Base-by-base conservation (phyloP, 805 yeast species). In the Candida hispaniensis region DNA sequence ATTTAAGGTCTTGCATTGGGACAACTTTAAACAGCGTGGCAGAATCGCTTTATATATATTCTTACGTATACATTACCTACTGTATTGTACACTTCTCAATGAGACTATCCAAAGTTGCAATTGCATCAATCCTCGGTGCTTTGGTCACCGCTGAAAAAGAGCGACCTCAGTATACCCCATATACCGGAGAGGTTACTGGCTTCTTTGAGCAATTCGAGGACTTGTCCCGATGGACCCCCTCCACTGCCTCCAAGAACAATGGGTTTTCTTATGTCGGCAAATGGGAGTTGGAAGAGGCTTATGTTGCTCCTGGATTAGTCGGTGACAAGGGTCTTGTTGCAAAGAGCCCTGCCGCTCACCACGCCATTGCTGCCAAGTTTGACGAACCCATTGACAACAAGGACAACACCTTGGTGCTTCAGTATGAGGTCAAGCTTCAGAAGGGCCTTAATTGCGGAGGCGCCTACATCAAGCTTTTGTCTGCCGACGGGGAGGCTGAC, bases 391-490 rank as follows among this genome's bases (percentile, higher is more conserved):
- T 85, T 39, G 67, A 69, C 51, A 77, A 75, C 55, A 68, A 62
- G 7, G 67, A 66, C 45, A 63, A 72, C 39, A 74, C 82, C 10
- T 62, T 86, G 43, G 94, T 86, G 7, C 59, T 83, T 25, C 96
- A 86, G 59, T 86, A 82, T 56, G 96, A 86, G 57, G 80, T 82
- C 38, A 85, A 85, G 59, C 58, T 76, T 25, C 94, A 86, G 60
- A 64, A 77, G 24, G 81, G 80, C 7, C 60, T 83, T 39, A 64
- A 64, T 27, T 86, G 96, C 58, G 93, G 94, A 30, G 96, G 96
- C 38, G 88, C 93, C 1, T 86, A 85, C 58, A 55, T 86, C 45
- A 86, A 86, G 61, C 61, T 86, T 27, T 57, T 86, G 38, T 63
- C 73, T 27, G 50, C 58, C 26, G 52, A 58, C 14, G 36, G 23